Conservation (phyloP, 768 basidiomycete species). For the Psilocybe cubensis region DNA sequence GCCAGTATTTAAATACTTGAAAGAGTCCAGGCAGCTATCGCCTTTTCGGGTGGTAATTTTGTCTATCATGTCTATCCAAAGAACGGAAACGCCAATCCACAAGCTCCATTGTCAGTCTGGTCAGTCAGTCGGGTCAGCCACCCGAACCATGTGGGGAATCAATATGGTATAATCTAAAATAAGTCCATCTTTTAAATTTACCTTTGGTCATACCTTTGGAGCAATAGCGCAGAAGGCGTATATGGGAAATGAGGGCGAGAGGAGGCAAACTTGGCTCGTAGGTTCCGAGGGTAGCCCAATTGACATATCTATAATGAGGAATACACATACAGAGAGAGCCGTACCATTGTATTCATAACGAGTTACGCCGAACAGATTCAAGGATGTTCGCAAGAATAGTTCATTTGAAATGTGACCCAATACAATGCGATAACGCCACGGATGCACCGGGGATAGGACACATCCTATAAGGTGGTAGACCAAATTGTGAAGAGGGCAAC, state of each 20-base stretch:
- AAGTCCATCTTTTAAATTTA: conserved; percentile 10
- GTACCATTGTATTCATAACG: not conserved
- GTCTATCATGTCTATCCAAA: not conserved
- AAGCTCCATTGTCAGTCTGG: conserved; percentile 13
- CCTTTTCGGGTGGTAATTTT: conserved; percentile 2
- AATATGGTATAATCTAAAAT: conserved; percentile 2
- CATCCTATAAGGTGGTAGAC: too few species aligned
- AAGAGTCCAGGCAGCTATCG: not conserved
- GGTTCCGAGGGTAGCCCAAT: conserved; percentile 1
- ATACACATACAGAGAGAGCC: too few species aligned
- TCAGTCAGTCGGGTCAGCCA: conserved; percentile 16
- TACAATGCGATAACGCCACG: not conserved
- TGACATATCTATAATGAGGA: not conserved
- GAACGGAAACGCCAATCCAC: not conserved
- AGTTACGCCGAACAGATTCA: conserved; percentile 4
- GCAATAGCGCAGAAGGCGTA: not conserved
- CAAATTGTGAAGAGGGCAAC: too few species aligned
- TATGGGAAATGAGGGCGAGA: conserved; percentile 1
- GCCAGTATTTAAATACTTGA: conserved; percentile 11
- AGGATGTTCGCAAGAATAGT: not conserved
- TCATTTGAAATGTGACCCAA: not conserved
- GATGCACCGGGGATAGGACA: not conserved
- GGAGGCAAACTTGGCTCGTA: not conserved
- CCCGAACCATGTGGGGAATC: conserved; percentile 17
- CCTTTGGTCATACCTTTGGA: not conserved